A percentile compares a stretch with the other conserved stretches of the same genome.
Conservation (phyloP, 75 land plant species). For the Picea glauca region DNA sequence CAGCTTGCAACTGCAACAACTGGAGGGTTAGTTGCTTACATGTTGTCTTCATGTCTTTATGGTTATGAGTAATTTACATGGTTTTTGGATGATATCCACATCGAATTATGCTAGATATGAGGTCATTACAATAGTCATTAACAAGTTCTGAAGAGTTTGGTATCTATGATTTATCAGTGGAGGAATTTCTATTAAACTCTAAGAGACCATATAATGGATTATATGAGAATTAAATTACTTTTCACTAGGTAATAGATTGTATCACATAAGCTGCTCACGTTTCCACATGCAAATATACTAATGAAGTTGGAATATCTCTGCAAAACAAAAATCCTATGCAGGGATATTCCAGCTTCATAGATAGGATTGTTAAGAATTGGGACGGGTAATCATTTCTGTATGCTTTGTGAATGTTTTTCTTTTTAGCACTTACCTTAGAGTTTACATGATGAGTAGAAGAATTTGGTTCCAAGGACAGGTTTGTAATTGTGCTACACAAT, state of each 20-base stretch:
- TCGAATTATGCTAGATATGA: not conserved
- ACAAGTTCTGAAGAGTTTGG: not conserved
- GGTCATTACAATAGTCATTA: not conserved
- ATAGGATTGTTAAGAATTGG: not conserved
- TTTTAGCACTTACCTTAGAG: not conserved
- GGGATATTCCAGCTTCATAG: not conserved
- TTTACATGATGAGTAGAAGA: not conserved
- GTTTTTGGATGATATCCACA: not conserved
- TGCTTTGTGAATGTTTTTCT: not conserved
- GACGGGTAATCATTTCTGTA: not conserved
- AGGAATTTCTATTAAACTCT: no score
- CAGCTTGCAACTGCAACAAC: constrained; percentile 91
- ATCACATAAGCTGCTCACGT: no score
- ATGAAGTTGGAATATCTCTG: no score
- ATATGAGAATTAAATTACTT: no score
- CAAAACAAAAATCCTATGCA: no score
- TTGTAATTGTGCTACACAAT: not conserved
- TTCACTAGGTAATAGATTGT: no score
- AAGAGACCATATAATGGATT: no score
- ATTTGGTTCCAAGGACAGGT: not conserved
- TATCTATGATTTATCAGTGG: no score
- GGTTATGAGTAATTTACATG: no score
- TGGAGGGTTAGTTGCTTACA: constrained; percentile 62
- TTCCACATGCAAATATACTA: no score
- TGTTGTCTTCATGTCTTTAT: not conserved